Conservation (phyloP, 2,329 filamentous ascomycete genomes). For the Fusarium nygamai region DNA sequence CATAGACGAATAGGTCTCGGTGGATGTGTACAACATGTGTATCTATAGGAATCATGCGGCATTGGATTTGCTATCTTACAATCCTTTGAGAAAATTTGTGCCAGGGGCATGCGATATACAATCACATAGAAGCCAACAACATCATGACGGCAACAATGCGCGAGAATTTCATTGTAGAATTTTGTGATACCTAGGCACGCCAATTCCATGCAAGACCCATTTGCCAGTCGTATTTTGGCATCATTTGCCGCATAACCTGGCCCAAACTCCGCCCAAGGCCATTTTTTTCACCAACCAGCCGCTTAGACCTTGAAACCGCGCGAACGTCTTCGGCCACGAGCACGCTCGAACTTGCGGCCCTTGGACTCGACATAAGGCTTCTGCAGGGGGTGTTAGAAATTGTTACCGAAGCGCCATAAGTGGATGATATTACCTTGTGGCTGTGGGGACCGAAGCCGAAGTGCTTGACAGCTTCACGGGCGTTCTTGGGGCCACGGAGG, state of each 20-base stretch:
- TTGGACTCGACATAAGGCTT: constrained; percentile 98
- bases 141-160: constrained; percentile 39
- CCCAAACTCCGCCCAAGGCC: constrained; percentile 43
- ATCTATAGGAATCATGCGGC: not conserved
- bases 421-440: constrained; percentile 77
- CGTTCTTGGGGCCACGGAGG: constrained; percentile 97
- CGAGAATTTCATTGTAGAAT: constrained; percentile 48
- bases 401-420: not conserved
- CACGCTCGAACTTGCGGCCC: constrained; percentile 99
- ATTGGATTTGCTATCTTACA: not conserved
- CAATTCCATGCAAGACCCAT: constrained; percentile 55
- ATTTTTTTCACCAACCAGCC: constrained; percentile 40
- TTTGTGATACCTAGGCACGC: constrained; percentile 60
- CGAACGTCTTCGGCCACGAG: constrained; percentile 98
- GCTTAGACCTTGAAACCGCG: constrained; percentile 99
- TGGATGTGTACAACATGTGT: not conserved
- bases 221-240: constrained; percentile 46
- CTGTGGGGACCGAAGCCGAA: constrained; percentile 98
- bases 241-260: constrained; percentile 44
- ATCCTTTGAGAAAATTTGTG: not conserved
- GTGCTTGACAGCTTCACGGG: constrained; percentile 98
- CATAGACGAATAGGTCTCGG: not conserved
- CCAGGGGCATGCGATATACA: not conserved
- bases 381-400: constrained; percentile 60
- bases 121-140: constrained; percentile 30